These are phyloP conservation scores for Castanea sativa DNA, from an alignment of 306 rosid genomes.

Conservation along the genomic window DNA sequence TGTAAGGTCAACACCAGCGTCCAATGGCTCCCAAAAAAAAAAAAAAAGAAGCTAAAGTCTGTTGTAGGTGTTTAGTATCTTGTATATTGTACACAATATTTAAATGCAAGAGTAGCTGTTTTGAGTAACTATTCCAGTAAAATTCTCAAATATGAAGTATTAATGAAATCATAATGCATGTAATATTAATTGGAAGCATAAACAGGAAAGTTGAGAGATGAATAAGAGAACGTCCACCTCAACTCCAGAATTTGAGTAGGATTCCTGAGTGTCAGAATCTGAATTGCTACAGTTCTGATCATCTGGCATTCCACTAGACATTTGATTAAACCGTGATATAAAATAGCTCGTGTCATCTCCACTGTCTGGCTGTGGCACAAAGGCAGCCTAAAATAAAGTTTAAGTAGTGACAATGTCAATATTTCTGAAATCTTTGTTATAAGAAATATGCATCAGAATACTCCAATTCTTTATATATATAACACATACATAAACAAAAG, in stretches of 20 bases:
- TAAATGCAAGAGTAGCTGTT: not conserved
- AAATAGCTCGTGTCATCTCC: conserved; percentile 5
- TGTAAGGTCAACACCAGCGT: not conserved
- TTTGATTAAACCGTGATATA: not conserved
- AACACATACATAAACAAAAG: not conserved
- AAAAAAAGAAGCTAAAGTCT: not conserved
- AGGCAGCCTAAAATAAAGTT: not conserved
- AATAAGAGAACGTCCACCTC: not conserved
- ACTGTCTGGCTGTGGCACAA: conserved; percentile 5
- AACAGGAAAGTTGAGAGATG: not conserved
- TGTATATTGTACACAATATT: not conserved
- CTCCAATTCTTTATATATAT: not conserved
- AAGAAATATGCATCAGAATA: not conserved
- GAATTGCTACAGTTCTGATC: not conserved
- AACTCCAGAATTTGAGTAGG: not conserved
- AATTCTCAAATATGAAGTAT: not conserved
- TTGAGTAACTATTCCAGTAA: not conserved
- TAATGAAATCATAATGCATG: not conserved
- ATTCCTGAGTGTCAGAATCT: conserved; percentile 1
- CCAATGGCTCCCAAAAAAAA: not conserved
- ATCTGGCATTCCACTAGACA: not conserved
- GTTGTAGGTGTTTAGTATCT: not conserved
- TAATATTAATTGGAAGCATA: not conserved
- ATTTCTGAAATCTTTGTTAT: not conserved
- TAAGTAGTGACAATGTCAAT: not conserved